A percentile compares a stretch with the other conserved stretches of the same genome.
These are phyloP conservation scores for Tetrahymena thermophila DNA, from an alignment of 73 alveolate genomes.

Conservation along the genomic window DNA sequence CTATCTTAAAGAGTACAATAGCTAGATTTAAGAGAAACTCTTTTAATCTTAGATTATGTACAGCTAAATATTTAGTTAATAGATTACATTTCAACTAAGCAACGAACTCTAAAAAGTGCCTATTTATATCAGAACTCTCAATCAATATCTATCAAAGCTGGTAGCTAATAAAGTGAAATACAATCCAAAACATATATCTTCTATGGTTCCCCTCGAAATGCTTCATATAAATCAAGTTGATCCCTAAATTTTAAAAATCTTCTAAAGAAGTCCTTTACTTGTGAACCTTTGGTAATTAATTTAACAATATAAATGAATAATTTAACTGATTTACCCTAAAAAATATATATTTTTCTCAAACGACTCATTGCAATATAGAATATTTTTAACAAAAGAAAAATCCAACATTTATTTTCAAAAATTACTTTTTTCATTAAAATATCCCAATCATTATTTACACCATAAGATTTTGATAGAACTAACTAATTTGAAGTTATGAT, in stretches of 20 bases:
- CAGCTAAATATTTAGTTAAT: neutral
- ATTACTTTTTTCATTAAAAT: too few species aligned
- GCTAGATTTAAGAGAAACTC: neutral
- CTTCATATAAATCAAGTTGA: neutral
- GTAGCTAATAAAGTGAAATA: neutral
- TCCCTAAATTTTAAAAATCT: neutral
- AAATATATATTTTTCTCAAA: too few species aligned
- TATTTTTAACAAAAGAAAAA: too few species aligned
- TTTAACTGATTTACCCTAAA: too few species aligned
- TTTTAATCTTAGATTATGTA: neutral
- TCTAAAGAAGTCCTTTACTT: neutral
- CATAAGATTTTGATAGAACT: too few species aligned
- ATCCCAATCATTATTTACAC: too few species aligned
- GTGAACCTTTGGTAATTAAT: neutral
- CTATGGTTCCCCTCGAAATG: neutral
- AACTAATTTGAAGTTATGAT: too few species aligned
- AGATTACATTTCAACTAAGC: neutral
- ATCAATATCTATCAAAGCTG: neutral
- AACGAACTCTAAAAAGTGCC: neutral
- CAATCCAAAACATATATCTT: neutral
- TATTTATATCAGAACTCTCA: neutral
- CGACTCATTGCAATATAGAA: too few species aligned
- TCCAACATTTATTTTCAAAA: too few species aligned
- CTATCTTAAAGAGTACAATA: neutral
- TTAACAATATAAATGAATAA: too few species aligned